Percentiles rank a stretch among this genome's conserved stretches.
Evolutionary conservation across 495 filamentous ascomycete genomes (phyloP).

Genomic region (Aspergillus egyptiacus): DNA sequence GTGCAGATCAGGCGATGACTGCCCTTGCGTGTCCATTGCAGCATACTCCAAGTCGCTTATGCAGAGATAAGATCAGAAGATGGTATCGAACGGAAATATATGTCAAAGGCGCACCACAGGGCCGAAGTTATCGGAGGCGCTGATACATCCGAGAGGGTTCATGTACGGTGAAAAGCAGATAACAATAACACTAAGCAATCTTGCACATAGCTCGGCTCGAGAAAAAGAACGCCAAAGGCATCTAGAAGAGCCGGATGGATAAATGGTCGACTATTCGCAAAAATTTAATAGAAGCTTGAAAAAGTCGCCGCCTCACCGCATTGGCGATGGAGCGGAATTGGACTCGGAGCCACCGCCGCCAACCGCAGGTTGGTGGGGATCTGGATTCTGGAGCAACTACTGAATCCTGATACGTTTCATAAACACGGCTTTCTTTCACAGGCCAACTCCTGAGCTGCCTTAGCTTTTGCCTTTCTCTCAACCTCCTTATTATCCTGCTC

Average conservation of each 20-base stretch:
- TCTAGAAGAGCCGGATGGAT: not conserved
- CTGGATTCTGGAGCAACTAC: not conserved
- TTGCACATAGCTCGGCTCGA: not conserved
- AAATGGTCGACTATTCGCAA: not conserved
- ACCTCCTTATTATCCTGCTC: not conserved
- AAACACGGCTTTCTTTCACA: conserved; percentile 7
- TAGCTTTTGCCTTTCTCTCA: not conserved
- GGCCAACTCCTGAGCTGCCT: not conserved
- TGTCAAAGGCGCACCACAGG: too few relatives aligned
- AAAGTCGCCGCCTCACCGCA: conserved; percentile 4
- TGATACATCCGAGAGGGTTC: conserved; percentile 3
- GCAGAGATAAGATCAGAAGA: not conserved
- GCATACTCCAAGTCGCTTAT: conserved; percentile 22
- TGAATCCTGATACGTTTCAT: conserved; percentile 29
- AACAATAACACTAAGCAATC: not conserved
- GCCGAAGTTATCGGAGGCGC: not conserved
- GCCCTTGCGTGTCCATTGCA: conserved; percentile 34
- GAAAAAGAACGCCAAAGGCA: not conserved
- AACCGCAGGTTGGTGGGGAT: conserved; percentile 13
- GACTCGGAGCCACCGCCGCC: conserved; percentile 3
- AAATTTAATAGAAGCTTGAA: not conserved
- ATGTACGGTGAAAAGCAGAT: not conserved
- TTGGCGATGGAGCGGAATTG: not conserved
- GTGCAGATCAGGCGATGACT: conserved; percentile 33
- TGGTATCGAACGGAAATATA: too few relatives aligned